A percentile compares a stretch with the other conserved stretches of the same genome.
Evolutionary conservation across 179 eudicot genomes (phyloP).

Genomic region (Nepenthes alata): DNA sequence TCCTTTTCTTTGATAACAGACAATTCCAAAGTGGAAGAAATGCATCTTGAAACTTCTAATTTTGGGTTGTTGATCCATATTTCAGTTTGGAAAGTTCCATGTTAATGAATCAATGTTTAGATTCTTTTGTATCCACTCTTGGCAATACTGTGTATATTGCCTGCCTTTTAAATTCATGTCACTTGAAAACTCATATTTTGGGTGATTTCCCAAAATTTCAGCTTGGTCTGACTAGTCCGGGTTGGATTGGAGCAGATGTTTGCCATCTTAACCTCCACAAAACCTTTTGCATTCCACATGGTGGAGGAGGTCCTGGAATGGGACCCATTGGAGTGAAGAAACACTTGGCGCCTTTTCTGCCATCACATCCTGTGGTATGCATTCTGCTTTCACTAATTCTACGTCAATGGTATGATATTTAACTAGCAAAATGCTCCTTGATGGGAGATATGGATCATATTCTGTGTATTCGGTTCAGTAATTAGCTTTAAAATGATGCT

Average conservation of each 20-base stretch:
- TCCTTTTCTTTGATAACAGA: no score
- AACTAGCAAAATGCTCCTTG: no score
- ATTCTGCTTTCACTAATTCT: slow-evolving; percentile 4
- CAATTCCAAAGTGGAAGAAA: no score
- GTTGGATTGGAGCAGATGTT: slow-evolving; percentile 97
- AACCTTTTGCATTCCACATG: slow-evolving; percentile 97
- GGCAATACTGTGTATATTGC: not conserved
- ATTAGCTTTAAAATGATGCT: no score
- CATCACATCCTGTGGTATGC: slow-evolving; percentile 98
- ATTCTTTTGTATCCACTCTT: no score
- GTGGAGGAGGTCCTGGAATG: slow-evolving; percentile 99
- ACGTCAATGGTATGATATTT: no score
- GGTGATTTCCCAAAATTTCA: slow-evolving; percentile 7
- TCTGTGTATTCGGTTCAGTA: no score
- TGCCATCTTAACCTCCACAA: slow-evolving; percentile 98
- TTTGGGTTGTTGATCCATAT: no score
- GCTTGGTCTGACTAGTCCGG: slow-evolving; percentile 98
- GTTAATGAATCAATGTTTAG: no score
- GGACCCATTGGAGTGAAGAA: slow-evolving; percentile 99
- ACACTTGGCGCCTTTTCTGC: slow-evolving; percentile 89
- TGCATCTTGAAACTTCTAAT: no score
- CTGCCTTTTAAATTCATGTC: not conserved
- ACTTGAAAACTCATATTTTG: not conserved
- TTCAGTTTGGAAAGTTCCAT: no score
- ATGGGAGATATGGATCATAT: no score